phyloP scores from a whole-genome alignment of 495 filamentous ascomycete genomes.

The Parachaetomium inaequale region DNA sequence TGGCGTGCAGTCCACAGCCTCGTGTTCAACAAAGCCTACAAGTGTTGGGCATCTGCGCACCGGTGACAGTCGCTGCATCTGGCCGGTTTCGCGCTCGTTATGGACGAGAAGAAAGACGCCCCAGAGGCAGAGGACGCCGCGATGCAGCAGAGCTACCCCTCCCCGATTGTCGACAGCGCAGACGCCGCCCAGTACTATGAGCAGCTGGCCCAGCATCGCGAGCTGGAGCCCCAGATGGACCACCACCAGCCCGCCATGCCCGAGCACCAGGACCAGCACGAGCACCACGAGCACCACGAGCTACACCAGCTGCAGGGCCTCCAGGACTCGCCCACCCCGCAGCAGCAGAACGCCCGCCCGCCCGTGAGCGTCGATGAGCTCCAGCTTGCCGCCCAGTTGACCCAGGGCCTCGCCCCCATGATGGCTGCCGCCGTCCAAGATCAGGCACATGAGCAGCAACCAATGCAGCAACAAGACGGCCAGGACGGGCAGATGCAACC shows the following conservation, averaged over 20 bases:
- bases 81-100: not conserved
- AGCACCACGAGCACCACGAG: slow-evolving; percentile 25
- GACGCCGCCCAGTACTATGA: slow-evolving; percentile 34
- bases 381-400: slow-evolving; percentile 51
- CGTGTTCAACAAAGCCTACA: not conserved
- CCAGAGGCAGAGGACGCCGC: slow-evolving; percentile 23
- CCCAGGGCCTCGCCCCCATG: slow-evolving; percentile 41
- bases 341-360: slow-evolving; percentile 31
- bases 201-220: slow-evolving; percentile 23
- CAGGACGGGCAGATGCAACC: slow-evolving; percentile 9
- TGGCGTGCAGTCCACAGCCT: not conserved
- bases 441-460: slow-evolving; percentile 25
- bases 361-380: slow-evolving; percentile 46
- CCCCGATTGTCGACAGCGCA: slow-evolving; percentile 25
- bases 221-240: slow-evolving; percentile 23
- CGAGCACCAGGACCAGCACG: slow-evolving; percentile 24
- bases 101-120: slow-evolving; percentile 28
- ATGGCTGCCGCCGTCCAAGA: slow-evolving; percentile 29
- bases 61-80: not conserved
- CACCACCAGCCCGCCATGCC: slow-evolving; percentile 20
- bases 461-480: slow-evolving; percentile 17
- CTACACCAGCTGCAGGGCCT: slow-evolving; percentile 31
- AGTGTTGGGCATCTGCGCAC: not conserved
- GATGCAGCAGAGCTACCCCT: slow-evolving; percentile 32
- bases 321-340: slow-evolving; percentile 29